Conservation (phyloP, 2,329 filamentous ascomycete species). For the Pezicula rhizophila region DNA sequence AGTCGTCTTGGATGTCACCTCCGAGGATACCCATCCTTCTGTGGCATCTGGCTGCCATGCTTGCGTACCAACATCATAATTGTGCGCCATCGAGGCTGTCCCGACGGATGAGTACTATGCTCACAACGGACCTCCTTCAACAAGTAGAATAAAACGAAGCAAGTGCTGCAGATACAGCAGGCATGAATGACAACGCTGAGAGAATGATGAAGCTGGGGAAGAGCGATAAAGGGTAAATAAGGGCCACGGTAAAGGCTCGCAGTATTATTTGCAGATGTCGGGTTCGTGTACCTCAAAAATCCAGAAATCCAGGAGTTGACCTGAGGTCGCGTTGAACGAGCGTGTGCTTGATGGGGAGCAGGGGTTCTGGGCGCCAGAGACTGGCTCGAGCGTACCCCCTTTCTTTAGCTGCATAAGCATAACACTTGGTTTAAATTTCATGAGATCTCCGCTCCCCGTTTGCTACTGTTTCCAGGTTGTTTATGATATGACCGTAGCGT, state of each 20-base stretch:
- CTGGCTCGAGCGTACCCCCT: no score
- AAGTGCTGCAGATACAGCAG: constrained; percentile 16
- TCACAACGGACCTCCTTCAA: constrained; percentile 11
- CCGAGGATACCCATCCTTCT: constrained; percentile 96
- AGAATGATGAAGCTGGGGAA: background rate
- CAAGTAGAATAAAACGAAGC: constrained; percentile 12
- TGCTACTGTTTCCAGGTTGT: no score
- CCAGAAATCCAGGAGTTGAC: background rate
- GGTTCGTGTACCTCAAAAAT: background rate
- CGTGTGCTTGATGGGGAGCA: no score
- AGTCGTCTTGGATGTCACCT: constrained; percentile 79
- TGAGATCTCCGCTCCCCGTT: no score
- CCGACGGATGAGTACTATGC: constrained; percentile 9
- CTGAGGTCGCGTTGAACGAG: no score
- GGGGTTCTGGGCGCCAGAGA: no score
- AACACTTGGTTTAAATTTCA: no score
- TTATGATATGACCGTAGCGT: no score
- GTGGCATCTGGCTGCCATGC: constrained; percentile 96
- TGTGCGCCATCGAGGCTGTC: constrained; percentile 67
- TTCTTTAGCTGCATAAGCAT: no score
- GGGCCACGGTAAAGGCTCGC: constrained; percentile 8
- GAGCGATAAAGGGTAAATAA: constrained; percentile 5
- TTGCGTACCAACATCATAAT: constrained; percentile 92
- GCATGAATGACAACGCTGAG: constrained; percentile 16
- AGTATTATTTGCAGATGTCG: constrained; percentile 1